Base-by-base conservation (phyloP, 2,329 filamentous ascomycete species). In the Penicillium capsulatum region DNA sequence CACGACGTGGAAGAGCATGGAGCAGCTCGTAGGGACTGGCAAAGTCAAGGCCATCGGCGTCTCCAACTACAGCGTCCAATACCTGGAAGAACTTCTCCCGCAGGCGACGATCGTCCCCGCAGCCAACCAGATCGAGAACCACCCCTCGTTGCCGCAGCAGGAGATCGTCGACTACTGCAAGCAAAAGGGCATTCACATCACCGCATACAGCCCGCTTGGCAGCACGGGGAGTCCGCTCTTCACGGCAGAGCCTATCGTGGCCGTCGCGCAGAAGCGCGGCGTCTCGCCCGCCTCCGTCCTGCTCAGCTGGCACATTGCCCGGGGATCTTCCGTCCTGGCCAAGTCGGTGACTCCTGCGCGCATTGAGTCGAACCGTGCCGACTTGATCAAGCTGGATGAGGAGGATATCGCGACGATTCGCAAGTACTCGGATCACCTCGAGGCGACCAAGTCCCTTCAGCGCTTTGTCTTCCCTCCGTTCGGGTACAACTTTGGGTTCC, bases 81-180 rank as follows among this genome's bases (percentile, higher is more conserved):
- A 71, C 34, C 71, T 82, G 24, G 66, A 80, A 52, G 61, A 75
- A 38, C 67, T 82, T 14, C 65, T 78, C 16, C 49, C 63, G 58
- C 78, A 79, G 4, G 80, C 81, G 35, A 76, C 74, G 51, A 61
- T 84, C 44, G 59, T 70, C 3, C 86, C 86, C 1, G 80, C 77
- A 5, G 76, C 85, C 46, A 90, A 91, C 68, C 86, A 92, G 72
- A 84, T 91, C 57, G 86, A 91, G 69, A 81, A 78, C 57, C 84
- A 92, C 64, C 84, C 86, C 0, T 86, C 87, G 31, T 64, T 79
- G 10, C 76, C 73, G 24, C 77, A 80, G 51, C 61, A 68, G 41
- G 70, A 75, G 38, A 72, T 73, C 49, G 59, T 76, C 17, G 64
- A 72, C 34, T 75, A 71, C 54, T 75, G 74, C 56, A 65, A 69